These are phyloP conservation scores for Erysimum cheiranthoides DNA, from an alignment of 345 rosid species.

Conservation along the genomic window DNA sequence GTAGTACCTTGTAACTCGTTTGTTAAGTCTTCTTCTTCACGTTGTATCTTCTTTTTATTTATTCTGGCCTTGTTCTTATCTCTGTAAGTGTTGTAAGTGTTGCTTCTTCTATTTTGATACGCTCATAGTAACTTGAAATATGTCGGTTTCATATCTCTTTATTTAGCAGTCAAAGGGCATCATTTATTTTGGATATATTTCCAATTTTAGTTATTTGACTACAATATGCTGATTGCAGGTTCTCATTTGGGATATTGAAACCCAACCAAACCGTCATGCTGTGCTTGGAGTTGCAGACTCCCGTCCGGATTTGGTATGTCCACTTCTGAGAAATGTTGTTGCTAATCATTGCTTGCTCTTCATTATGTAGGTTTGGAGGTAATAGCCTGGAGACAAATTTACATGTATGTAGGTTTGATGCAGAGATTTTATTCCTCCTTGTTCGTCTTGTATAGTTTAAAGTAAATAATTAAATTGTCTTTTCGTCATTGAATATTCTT, in stretches of 20 bases:
- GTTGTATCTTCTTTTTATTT: too few relatives aligned
- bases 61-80: too few relatives aligned
- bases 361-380: too few relatives aligned
- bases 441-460: too few relatives aligned
- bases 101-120: slow-evolving; percentile 17
- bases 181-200: slow-evolving; percentile 2
- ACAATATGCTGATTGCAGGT: slow-evolving; percentile 57
- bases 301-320: slow-evolving; percentile 90
- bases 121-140: neutral
- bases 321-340: neutral
- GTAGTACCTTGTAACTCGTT: too few relatives aligned
- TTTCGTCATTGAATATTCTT: too few relatives aligned
- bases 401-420: too few relatives aligned
- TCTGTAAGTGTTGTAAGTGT: slow-evolving; percentile 62
- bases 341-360: slow-evolving; percentile 19
- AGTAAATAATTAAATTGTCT: too few relatives aligned
- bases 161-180: slow-evolving; percentile 24
- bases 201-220: slow-evolving; percentile 18
- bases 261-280: slow-evolving; percentile 99
- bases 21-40: too few relatives aligned
- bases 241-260: slow-evolving; percentile 98
- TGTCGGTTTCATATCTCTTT: neutral
- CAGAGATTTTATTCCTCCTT: too few relatives aligned
- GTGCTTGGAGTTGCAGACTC: slow-evolving; percentile 92
- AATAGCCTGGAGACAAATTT: too few relatives aligned